A percentile compares a stretch with the other conserved stretches of the same genome.
Conservation (phyloP, 305 asterid genomes). For the Fraxinus floribunda region DNA sequence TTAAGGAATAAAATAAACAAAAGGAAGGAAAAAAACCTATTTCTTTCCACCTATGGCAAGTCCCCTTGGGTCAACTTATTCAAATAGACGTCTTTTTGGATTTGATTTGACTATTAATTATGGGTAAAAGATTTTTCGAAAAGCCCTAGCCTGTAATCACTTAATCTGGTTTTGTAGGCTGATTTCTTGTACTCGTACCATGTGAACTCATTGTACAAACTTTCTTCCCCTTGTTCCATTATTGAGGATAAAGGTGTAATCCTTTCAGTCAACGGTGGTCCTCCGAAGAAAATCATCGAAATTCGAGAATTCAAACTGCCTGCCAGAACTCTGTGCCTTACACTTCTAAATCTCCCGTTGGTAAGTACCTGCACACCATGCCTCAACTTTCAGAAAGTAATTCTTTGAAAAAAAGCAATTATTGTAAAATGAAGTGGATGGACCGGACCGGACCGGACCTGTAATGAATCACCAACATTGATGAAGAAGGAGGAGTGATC, state of each 20-base stretch:
- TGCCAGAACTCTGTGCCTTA: slow-evolving; percentile 41
- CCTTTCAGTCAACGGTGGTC: slow-evolving; percentile 36
- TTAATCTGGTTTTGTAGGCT: slow-evolving; percentile 35
- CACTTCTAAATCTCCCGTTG: slow-evolving; percentile 46
- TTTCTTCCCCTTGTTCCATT: slow-evolving; percentile 35
- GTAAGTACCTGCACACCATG: slow-evolving; percentile 34
- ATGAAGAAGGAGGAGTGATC: slow-evolving; percentile 40
- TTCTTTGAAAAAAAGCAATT: not conserved
- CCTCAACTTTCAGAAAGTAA: not conserved
- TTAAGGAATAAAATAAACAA: not conserved
- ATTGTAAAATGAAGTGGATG: not conserved
- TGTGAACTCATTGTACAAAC: slow-evolving; percentile 42
- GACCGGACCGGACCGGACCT: slow-evolving; percentile 20
- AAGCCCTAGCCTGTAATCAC: slow-evolving; percentile 33
- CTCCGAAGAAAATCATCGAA: slow-evolving; percentile 47
- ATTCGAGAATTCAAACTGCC: slow-evolving; percentile 29
- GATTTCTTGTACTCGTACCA: slow-evolving; percentile 50
- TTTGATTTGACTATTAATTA: not conserved
- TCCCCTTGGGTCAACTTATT: not conserved
- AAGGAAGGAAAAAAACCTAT: not conserved
- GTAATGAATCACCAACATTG: slow-evolving; percentile 43
- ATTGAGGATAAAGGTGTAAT: slow-evolving; percentile 32
- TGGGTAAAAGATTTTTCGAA: slow-evolving; percentile 27
- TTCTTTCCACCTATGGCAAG: slow-evolving; percentile 4
- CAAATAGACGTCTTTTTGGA: not conserved